phyloP scores from a whole-genome alignment of 306 rosid genomes.

The Vachellia collinsii region DNA sequence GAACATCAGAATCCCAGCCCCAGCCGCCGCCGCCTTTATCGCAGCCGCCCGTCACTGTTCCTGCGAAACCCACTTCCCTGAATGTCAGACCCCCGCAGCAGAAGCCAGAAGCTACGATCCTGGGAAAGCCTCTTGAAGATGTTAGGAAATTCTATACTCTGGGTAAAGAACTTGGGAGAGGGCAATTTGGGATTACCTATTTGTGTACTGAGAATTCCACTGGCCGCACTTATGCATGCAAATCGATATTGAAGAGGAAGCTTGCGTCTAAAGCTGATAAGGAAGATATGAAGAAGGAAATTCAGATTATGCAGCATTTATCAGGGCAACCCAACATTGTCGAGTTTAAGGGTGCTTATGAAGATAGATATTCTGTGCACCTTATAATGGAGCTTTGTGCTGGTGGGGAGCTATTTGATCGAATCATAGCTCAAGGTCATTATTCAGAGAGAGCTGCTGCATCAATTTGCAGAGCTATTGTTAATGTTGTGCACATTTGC shows the following conservation, averaged over 20 bases:
- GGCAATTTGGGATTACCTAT: slow-evolving; percentile 90
- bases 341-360: slow-evolving; percentile 78
- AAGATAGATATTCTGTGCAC: slow-evolving; percentile 81
- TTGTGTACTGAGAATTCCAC: slow-evolving; percentile 72
- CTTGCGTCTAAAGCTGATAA: slow-evolving; percentile 64
- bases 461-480: slow-evolving; percentile 62
- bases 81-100: slow-evolving; percentile 40
- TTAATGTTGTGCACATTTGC: slow-evolving; percentile 83
- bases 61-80: slow-evolving; percentile 38
- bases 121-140: slow-evolving; percentile 73
- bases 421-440: slow-evolving; percentile 78
- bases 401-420: slow-evolving; percentile 90
- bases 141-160: slow-evolving; percentile 63
- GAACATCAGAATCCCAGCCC: slow-evolving; percentile 33
- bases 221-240: slow-evolving; percentile 71
- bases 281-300: slow-evolving; percentile 81
- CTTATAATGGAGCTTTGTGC: slow-evolving; percentile 93
- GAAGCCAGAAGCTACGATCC: slow-evolving; percentile 52
- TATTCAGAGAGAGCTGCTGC: slow-evolving; percentile 91
- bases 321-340: slow-evolving; percentile 89
- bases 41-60: slow-evolving; percentile 26
- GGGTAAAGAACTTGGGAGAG: slow-evolving; percentile 86
- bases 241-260: slow-evolving; percentile 83
- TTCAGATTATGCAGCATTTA: slow-evolving; percentile 89
- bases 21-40: slow-evolving; percentile 32